Conservation (phyloP, 805 yeast species). For the Starmerella stellata region DNA sequence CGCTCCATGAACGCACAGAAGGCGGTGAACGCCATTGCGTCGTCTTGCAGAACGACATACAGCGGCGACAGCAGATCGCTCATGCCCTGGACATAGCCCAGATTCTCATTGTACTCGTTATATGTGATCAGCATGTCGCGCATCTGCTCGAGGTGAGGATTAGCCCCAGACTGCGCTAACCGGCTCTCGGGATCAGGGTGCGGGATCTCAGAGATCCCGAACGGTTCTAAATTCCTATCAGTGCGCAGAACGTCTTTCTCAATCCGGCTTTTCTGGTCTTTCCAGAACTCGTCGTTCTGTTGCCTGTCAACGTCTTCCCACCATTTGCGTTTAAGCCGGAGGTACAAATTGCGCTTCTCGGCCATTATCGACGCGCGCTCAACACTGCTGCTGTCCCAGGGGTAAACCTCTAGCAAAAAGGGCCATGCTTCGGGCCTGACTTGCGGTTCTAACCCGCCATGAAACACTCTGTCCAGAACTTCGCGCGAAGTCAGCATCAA, state of each 20-base stretch:
- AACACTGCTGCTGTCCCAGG: slow-evolving; percentile 64
- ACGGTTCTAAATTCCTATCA: slow-evolving; percentile 59
- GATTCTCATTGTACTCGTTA: slow-evolving; percentile 60
- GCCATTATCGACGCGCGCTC: slow-evolving; percentile 46
- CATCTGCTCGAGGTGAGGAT: slow-evolving; percentile 55
- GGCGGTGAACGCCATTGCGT: slow-evolving; percentile 70
- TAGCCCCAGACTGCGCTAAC: slow-evolving; percentile 48
- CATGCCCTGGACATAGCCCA: slow-evolving; percentile 98
- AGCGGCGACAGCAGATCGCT: slow-evolving; percentile 78
- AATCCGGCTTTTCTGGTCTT: slow-evolving; percentile 74
- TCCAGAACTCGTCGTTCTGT: slow-evolving; percentile 52
- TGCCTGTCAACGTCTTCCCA: slow-evolving; percentile 49
- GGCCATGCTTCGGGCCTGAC: slow-evolving; percentile 69
- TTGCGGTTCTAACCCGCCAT: slow-evolving; percentile 56
- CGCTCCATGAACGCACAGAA: slow-evolving; percentile 76
- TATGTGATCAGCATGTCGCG: slow-evolving; percentile 70
- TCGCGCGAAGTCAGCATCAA: slow-evolving; percentile 56
- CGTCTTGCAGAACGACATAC: slow-evolving; percentile 47
- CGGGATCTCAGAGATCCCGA: slow-evolving; percentile 30
- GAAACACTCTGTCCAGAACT: slow-evolving; percentile 68
- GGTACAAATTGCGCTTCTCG: slow-evolving; percentile 43
- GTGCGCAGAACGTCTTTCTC: slow-evolving; percentile 88
- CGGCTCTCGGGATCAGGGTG: slow-evolving; percentile 30
- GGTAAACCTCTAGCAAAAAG: slow-evolving; percentile 62
- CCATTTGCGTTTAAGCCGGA: slow-evolving; percentile 40